These are phyloP conservation scores for Litsea cubeba DNA, from an alignment of 164 flowering plant species.

Conservation along the genomic window DNA sequence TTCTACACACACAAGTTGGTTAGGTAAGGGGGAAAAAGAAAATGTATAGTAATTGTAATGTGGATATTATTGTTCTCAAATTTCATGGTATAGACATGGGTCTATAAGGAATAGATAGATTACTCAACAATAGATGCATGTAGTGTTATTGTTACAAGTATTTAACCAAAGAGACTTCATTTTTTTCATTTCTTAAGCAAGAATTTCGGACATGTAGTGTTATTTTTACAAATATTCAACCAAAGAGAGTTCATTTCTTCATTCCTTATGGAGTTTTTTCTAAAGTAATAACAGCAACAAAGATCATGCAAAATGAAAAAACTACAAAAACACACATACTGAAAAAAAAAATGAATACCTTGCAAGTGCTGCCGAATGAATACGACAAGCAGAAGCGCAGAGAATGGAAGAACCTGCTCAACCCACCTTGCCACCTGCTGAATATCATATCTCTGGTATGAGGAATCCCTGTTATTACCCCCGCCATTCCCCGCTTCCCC, in stretches of 20 bases:
- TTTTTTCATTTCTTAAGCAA: background rate
- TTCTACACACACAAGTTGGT: too few relatives aligned
- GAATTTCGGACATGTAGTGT: too few relatives aligned
- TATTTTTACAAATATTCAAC: too few relatives aligned
- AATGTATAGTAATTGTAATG: too few relatives aligned
- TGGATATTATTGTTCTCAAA: too few relatives aligned
- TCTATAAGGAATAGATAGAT: too few relatives aligned
- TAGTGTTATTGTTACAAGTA: too few relatives aligned
- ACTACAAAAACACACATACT: background rate
- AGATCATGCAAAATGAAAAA: background rate
- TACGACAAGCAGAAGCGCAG: conserved; percentile 85
- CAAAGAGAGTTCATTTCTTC: too few relatives aligned
- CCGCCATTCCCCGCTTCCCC: conserved; percentile 47
- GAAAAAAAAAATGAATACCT: conserved; percentile 38
- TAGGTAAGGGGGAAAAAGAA: too few relatives aligned
- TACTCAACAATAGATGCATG: too few relatives aligned
- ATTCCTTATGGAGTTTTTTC: background rate
- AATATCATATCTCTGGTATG: conserved; percentile 96
- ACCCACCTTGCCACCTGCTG: conserved; percentile 98
- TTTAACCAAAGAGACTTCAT: too few relatives aligned
- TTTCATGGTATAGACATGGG: too few relatives aligned
- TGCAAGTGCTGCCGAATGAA: conserved; percentile 94
- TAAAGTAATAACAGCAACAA: background rate
- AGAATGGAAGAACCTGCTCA: conserved; percentile 93
- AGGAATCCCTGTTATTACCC: conserved; percentile 57